Evolutionary conservation across 2,329 filamentous ascomycete genomes (phyloP).

Genomic region (Simplicillium aogashimaense): DNA sequence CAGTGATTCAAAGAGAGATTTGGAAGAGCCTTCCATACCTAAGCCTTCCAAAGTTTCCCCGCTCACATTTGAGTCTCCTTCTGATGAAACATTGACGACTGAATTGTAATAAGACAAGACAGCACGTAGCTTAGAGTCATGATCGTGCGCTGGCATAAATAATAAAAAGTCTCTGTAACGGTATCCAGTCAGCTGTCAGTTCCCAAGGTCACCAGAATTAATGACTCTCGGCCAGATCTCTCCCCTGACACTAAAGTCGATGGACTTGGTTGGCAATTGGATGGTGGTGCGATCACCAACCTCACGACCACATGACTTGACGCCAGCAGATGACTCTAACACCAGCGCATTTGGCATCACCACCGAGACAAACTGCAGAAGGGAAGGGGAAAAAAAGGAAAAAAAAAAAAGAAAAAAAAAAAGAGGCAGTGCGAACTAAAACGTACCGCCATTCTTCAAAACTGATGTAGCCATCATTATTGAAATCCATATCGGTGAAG

Average conservation of each 20-base stretch:
- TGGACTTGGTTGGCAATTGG: not conserved
- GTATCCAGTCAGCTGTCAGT: not conserved
- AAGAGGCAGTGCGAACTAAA: slow-evolving; percentile 5
- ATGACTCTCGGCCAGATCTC: no score
- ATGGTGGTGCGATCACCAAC: not conserved
- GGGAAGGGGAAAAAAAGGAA: no score
- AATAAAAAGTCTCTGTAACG: slow-evolving; percentile 73
- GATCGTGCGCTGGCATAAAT: slow-evolving; percentile 62
- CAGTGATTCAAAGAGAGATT: slow-evolving; percentile 56
- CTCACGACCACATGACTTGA: slow-evolving; percentile 14
- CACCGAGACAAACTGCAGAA: not conserved
- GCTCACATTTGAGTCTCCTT: slow-evolving; percentile 88
- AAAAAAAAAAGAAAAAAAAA: slow-evolving; percentile 5
- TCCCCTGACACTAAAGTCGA: no score
- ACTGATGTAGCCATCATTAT: slow-evolving; percentile 78
- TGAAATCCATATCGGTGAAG: slow-evolving; percentile 81
- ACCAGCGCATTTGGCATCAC: slow-evolving; percentile 1
- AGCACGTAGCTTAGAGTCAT: slow-evolving; percentile 63
- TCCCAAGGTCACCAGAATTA: not conserved
- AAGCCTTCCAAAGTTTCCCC: slow-evolving; percentile 86
- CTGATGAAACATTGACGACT: slow-evolving; percentile 78
- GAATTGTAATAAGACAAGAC: slow-evolving; percentile 88
- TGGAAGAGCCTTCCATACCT: slow-evolving; percentile 64
- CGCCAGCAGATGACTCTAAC: slow-evolving; percentile 12
- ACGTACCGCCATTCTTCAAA: slow-evolving; percentile 96